phyloP scores from a whole-genome alignment of 2,329 filamentous ascomycete species.

The Penicillium thymicola region DNA sequence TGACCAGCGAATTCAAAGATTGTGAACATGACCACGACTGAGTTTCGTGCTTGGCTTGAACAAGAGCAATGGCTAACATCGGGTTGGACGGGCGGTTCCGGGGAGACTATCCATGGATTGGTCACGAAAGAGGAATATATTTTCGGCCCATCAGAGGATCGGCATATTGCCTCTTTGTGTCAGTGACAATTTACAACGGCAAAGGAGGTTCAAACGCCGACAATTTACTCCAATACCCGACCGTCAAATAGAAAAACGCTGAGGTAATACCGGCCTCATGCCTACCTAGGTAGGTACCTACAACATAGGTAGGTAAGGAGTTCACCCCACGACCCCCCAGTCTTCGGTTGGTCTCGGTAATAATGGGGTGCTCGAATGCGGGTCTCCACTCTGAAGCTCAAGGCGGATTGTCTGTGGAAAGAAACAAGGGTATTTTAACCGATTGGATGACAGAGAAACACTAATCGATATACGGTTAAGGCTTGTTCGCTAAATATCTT shows the following conservation, averaged over 20 bases:
- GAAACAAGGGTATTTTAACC: neutral
- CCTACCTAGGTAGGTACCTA: too few relatives aligned
- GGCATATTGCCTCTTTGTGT: too few relatives aligned
- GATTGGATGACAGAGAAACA: neutral
- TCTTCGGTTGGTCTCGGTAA: conserved; percentile 4
- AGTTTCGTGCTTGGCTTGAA: conserved; percentile 61
- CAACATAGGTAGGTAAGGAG: neutral
- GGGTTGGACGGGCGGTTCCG: conserved; percentile 59
- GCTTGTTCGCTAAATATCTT: neutral
- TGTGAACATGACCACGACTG: conserved; percentile 62
- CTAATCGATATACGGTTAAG: neutral
- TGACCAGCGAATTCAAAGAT: conserved; percentile 49
- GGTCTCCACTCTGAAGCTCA: neutral
- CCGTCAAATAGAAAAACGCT: neutral
- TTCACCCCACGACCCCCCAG: conserved; percentile 5
- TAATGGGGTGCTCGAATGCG: neutral
- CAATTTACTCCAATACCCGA: neutral
- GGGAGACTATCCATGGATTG: conserved; percentile 53
- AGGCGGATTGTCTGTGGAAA: neutral
- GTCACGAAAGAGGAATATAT: conserved; percentile 48
- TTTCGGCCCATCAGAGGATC: too few relatives aligned
- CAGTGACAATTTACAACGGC: too few relatives aligned
- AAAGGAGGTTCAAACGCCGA: too few relatives aligned
- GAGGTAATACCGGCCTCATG: neutral
- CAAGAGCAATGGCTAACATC: conserved; percentile 54